These are phyloP conservation scores for Blastocladiella emersonii DNA, from an alignment of 371 early-diverging fungal genomes.

Conservation along the genomic window DNA sequence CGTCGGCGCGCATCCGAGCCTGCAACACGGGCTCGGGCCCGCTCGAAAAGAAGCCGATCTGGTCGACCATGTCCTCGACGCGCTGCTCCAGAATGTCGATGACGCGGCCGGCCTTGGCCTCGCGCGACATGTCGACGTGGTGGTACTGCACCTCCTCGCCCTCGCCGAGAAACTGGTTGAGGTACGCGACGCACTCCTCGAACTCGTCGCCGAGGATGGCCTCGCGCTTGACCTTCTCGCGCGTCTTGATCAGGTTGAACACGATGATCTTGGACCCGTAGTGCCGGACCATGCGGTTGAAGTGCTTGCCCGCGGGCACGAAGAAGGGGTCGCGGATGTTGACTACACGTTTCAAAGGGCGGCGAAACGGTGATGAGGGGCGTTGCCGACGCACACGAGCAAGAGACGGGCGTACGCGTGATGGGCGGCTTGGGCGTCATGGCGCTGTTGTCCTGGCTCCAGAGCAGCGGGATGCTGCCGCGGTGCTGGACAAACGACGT, in stretches of 20 bases:
- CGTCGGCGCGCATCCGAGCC: constrained; percentile 25
- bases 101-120: constrained; percentile 88
- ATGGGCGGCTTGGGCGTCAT: constrained; percentile 94
- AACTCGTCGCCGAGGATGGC: constrained; percentile 75
- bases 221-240: constrained; percentile 80
- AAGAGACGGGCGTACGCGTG: constrained; percentile 29
- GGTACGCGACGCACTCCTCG: constrained; percentile 56
- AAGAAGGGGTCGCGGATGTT: constrained; percentile 84
- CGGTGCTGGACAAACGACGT: constrained; percentile 91
- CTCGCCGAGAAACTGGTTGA: constrained; percentile 73
- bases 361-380: neutral
- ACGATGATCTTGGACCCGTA: constrained; percentile 83
- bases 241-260: constrained; percentile 82
- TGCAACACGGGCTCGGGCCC: constrained; percentile 57
- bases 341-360: constrained; percentile 17
- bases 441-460: constrained; percentile 83
- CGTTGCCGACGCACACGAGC: neutral
- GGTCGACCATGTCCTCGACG: constrained; percentile 56
- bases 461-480: constrained; percentile 88
- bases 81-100: constrained; percentile 75
- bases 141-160: constrained; percentile 71
- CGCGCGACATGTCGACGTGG: constrained; percentile 95
- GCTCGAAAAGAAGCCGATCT: constrained; percentile 85
- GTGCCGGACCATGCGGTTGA: constrained; percentile 70
- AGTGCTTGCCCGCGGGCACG: constrained; percentile 79